Base-by-base conservation (phyloP, 768 basidiomycete genomes). In the Heimioporus sp. region DNA sequence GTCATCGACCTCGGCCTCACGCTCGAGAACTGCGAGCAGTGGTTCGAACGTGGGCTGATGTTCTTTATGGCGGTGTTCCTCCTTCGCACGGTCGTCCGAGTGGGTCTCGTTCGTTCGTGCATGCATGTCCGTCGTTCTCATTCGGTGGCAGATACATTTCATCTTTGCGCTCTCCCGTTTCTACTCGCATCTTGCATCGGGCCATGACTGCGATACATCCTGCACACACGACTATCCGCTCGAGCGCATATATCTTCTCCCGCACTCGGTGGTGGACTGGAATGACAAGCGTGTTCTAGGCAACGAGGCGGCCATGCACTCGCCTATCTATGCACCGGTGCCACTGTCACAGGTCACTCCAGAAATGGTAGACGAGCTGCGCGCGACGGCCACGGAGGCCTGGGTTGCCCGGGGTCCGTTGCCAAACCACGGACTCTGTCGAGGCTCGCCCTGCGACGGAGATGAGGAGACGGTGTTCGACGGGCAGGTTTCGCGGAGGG, bases 11-110 rank as follows among this genome's bases (percentile, higher is more conserved):
- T 86, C 62, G 89, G 88, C 0, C 73, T 91, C 60, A 87, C 78
- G 59, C 68, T 87, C 39, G 89, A 91, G 69, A 89, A 90, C 57
- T 92, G 90, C 64, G 90, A 92, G 62, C 76, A 79, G 51, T 89
- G 86, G 85, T 77, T 90, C 43, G 87, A 86, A 64, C 76, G 82
- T 37, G 85, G 80, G 9, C 76, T 84, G 31, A 65, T 86, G 52
- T 83, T 73, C 0, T 74, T 81, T 32, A 71, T 89, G 43, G 81
- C 76, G 2, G 65, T 82, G 40, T 77, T 86, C 70, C 73, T 81
- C 41, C 69, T 89, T 34, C 64, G 87, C 54, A 79, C 86, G 49
- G 76, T 87, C 59, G 67, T 89, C 47, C 76, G 87, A 57, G 88
- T 90, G 65, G 68, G 84, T 75, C 43, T 37, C 55, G 45, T 41